These are phyloP conservation scores for Nakaseomyces nivariensis DNA, from an alignment of 1,139 yeast genomes.

Conservation along the genomic window DNA sequence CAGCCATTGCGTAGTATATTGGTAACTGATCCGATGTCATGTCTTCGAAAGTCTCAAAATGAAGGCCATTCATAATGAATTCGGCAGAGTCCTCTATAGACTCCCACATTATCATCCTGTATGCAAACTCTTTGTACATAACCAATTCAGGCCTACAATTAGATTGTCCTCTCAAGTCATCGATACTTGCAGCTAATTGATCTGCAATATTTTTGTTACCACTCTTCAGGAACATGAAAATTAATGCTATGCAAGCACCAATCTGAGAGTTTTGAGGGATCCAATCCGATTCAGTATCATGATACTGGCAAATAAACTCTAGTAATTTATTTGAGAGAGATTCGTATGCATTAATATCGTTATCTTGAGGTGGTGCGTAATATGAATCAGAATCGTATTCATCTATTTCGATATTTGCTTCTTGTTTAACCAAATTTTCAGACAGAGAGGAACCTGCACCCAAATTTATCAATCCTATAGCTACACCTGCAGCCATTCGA, in stretches of 20 bases:
- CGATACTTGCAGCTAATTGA: slow-evolving; percentile 10
- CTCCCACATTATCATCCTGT: slow-evolving; percentile 74
- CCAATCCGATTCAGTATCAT: slow-evolving; percentile 58
- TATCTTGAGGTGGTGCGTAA: slow-evolving; percentile 1
- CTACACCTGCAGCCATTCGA: slow-evolving; percentile 77
- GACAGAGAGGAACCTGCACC: slow-evolving; percentile 47
- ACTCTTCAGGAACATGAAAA: slow-evolving; percentile 64
- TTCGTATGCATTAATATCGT: slow-evolving; percentile 37
- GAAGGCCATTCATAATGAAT: slow-evolving; percentile 46
- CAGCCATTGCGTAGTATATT: slow-evolving; percentile 61
- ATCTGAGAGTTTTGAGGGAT: slow-evolving; percentile 67
- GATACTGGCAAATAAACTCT: slow-evolving; percentile 49
- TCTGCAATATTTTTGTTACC: slow-evolving; percentile 49
- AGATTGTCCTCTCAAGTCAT: slow-evolving; percentile 31
- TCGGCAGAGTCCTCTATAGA: slow-evolving; percentile 35
- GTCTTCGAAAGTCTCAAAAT: slow-evolving; percentile 16
- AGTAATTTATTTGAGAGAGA: slow-evolving; percentile 60
- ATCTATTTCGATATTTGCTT: slow-evolving; percentile 4
- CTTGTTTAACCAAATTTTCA: not conserved
- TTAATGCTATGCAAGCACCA: slow-evolving; percentile 73
- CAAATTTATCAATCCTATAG: slow-evolving; percentile 78
- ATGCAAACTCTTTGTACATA: slow-evolving; percentile 57
- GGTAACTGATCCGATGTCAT: slow-evolving; percentile 58
- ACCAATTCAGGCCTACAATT: slow-evolving; percentile 72
- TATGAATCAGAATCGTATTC: slow-evolving; percentile 3